phyloP scores from a whole-genome alignment of 2,329 filamentous ascomycete genomes.

The Fusarium fracticaudum region DNA sequence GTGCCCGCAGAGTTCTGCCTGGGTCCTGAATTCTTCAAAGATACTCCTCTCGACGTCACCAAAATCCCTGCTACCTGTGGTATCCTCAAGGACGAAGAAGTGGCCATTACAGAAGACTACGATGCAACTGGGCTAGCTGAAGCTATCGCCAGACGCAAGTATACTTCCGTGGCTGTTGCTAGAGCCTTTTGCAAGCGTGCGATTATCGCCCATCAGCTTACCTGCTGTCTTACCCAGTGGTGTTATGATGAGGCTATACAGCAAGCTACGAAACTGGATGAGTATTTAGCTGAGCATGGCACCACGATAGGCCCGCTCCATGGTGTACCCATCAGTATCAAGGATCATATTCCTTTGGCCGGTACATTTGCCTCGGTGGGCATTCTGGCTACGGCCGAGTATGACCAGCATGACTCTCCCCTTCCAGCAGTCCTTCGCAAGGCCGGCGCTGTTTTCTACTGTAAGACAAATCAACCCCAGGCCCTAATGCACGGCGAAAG shows the following conservation, averaged over 20 bases:
- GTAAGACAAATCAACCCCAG: not conserved
- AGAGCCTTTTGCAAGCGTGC: not conserved
- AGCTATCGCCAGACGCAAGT: not conserved
- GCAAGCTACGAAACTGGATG: not conserved
- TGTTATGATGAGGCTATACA: not conserved
- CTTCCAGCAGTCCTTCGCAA: not conserved
- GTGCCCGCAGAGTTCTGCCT: not conserved
- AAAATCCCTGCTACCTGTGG: not conserved
- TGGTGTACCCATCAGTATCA: not conserved
- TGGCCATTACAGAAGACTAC: not conserved
- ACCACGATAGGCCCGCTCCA: not conserved
- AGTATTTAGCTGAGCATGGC: not conserved
- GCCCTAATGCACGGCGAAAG: not conserved
- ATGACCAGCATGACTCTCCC: not conserved
- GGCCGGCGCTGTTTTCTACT: not conserved
- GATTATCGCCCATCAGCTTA: not conserved
- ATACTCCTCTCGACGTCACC: not conserved
- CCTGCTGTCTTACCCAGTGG: not conserved
- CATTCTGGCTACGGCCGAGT: not conserved
- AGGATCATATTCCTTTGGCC: not conserved
- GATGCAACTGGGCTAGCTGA: not conserved
- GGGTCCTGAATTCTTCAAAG: not conserved
- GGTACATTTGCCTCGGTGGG: not conserved
- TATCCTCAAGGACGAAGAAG: not conserved
- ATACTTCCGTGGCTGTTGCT: not conserved